These are phyloP conservation scores for Haberlea rhodopensis DNA, from an alignment of 257 asterid genomes.

Conservation along the genomic window DNA sequence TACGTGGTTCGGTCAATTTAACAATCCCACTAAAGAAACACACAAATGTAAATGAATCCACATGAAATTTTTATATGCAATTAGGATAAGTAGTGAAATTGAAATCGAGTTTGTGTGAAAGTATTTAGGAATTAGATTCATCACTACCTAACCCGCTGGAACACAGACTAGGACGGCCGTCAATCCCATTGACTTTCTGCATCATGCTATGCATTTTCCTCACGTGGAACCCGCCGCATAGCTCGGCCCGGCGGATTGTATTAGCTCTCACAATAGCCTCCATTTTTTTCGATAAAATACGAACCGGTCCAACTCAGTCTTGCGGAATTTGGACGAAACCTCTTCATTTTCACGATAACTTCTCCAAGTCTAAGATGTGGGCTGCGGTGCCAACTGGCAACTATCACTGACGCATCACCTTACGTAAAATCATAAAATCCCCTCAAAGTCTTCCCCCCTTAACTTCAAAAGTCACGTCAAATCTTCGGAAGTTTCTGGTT, in stretches of 20 bases:
- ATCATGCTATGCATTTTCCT: conserved; percentile 38
- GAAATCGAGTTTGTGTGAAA: no score
- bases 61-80: no score
- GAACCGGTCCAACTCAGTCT: conserved; percentile 65
- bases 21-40: no score
- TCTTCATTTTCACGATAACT: conserved; percentile 5
- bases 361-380: conserved; percentile 32
- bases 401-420: conserved; percentile 62
- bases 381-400: conserved; percentile 41
- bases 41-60: no score
- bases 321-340: conserved; percentile 60
- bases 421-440: conserved; percentile 45
- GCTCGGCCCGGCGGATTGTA: conserved; percentile 51
- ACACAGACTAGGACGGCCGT: conserved; percentile 47
- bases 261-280: not conserved
- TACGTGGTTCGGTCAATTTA: no score
- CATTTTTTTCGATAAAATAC: not conserved
- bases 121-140: no score
- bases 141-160: no score
- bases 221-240: conserved; percentile 87
- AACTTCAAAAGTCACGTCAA: conserved; percentile 21
- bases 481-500: conserved; percentile 30
- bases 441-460: conserved; percentile 21
- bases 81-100: no score
- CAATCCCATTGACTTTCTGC: conserved; percentile 59